Percentiles rank a stretch among this genome's conserved stretches.
Evolutionary conservation across 441 rosid genomes (phyloP).

Genomic region (Populus tomentosa): DNA sequence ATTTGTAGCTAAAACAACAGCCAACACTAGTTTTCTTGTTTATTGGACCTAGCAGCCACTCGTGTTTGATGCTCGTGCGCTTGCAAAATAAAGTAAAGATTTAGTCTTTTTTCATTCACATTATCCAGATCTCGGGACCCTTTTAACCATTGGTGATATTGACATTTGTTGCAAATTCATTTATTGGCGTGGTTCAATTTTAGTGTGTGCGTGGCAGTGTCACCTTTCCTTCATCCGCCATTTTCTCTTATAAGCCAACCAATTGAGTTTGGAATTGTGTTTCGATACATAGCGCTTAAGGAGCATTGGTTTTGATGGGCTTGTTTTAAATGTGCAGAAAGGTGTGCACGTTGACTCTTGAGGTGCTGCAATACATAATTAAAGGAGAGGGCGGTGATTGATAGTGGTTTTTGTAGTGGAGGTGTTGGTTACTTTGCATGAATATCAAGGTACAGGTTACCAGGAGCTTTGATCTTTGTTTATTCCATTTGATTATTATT

Average conservation of each 20-base stretch:
- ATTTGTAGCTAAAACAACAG: conserved; percentile 4
- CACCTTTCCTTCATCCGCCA: conserved; percentile 54
- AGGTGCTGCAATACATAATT: conserved; percentile 28
- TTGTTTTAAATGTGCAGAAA: conserved; percentile 21
- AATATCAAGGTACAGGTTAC: conserved; percentile 48
- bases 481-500: conserved; percentile 27
- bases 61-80: conserved; percentile 49
- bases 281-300: conserved; percentile 30
- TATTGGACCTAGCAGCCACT: conserved; percentile 36
- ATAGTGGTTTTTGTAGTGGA: conserved; percentile 24
- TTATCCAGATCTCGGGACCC: conserved; percentile 42
- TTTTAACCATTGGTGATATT: conserved; percentile 17
- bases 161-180: conserved; percentile 18
- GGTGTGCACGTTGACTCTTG: conserved; percentile 21
- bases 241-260: conserved; percentile 18
- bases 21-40: conserved; percentile 27
- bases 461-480: conserved; percentile 27
- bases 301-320: conserved; percentile 20
- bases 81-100: neutral
- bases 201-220: neutral
- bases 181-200: neutral
- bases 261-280: conserved; percentile 5
- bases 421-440: conserved; percentile 48
- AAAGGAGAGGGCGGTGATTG: conserved; percentile 48
- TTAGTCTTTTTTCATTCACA: neutral